Evolutionary conservation across 2,329 filamentous ascomycete genomes (phyloP).

Genomic region (Epichloe sibirici): DNA sequence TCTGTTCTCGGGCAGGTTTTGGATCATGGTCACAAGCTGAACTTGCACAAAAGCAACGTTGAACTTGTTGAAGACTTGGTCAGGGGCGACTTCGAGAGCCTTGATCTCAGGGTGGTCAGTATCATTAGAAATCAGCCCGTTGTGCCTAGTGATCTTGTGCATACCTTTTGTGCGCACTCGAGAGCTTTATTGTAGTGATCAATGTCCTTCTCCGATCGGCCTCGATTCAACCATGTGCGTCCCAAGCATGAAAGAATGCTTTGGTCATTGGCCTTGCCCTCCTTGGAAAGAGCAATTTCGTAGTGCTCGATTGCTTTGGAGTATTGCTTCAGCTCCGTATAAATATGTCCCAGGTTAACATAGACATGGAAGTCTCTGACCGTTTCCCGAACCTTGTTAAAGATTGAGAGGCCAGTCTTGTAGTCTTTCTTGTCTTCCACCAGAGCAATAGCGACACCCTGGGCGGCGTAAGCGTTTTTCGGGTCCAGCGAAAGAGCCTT

Average conservation of each 20-base stretch:
- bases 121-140: not conserved
- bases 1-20: conserved; percentile 61
- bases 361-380: conserved; percentile 79
- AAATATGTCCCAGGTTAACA: conserved; percentile 88
- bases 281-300: conserved; percentile 70
- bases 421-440: conserved; percentile 91
- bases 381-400: conserved; percentile 83
- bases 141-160: conserved; percentile 4
- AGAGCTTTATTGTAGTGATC: conserved; percentile 46
- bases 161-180: conserved; percentile 51
- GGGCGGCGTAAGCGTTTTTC: conserved; percentile 90
- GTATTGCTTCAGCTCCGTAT: conserved; percentile 81
- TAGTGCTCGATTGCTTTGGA: conserved; percentile 90
- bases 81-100: conserved; percentile 66
- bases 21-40: conserved; percentile 74
- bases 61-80: conserved; percentile 87
- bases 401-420: conserved; percentile 69
- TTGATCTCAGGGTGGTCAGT: conserved; percentile 17
- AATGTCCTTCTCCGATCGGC: conserved; percentile 47
- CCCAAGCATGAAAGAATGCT: conserved; percentile 76
- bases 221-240: conserved; percentile 75
- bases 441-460: conserved; percentile 87
- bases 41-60: conserved; percentile 97
- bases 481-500: conserved; percentile 92
- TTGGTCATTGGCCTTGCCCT: conserved; percentile 60